Percentiles rank a stretch among this genome's conserved stretches.
These are phyloP conservation scores for Blumeria graminis DNA, from an alignment of 2,329 filamentous ascomycete genomes.

Conservation along the genomic window DNA sequence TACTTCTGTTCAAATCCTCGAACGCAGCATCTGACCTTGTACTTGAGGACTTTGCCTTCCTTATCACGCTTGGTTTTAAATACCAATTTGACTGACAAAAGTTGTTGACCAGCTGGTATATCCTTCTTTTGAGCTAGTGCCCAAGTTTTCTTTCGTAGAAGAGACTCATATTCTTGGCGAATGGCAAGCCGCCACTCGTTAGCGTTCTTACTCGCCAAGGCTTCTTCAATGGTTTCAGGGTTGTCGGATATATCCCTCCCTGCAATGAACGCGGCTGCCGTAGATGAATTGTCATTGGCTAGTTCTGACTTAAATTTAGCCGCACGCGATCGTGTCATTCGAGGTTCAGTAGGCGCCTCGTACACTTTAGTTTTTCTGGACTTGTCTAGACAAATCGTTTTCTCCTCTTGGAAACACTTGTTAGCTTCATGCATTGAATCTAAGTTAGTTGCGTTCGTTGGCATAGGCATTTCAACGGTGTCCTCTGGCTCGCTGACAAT, in stretches of 20 bases:
- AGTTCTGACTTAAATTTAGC: neutral
- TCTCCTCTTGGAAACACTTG: too few species aligned
- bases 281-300: neutral
- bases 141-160: neutral
- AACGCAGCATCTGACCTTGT: neutral
- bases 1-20: neutral
- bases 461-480: neutral
- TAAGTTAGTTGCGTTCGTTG: neutral
- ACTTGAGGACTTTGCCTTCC: neutral
- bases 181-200: neutral
- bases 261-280: neutral
- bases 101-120: neutral
- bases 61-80: conserved; percentile 1
- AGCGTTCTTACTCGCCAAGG: neutral
- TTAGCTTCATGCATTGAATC: neutral
- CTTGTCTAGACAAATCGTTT: too few species aligned
- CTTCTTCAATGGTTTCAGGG: neutral
- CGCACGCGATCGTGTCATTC: neutral
- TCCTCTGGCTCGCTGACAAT: neutral
- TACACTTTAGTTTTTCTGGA: neutral
- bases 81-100: neutral
- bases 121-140: neutral
- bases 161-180: neutral
- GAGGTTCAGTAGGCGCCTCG: neutral
- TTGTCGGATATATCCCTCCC: neutral